Evolutionary conservation across 1,139 yeast species (phyloP).

Genomic region (Scheffersomyces cryptocercus): DNA sequence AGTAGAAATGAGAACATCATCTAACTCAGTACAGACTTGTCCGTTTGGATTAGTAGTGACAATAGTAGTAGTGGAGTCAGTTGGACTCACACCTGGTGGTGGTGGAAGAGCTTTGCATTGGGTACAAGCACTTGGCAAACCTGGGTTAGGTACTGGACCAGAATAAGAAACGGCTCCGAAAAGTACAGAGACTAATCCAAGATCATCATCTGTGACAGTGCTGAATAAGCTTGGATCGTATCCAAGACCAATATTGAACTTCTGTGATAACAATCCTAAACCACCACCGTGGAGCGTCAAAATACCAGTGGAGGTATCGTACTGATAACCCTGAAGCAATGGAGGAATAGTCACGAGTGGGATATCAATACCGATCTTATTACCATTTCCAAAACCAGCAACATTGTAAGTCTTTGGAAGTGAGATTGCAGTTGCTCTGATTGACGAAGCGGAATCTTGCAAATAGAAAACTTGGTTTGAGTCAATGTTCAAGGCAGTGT

Average conservation of each 20-base stretch:
- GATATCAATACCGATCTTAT: constrained; percentile 22
- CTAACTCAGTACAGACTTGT: constrained; percentile 3
- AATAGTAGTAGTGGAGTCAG: constrained; percentile 4
- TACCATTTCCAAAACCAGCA: constrained; percentile 34
- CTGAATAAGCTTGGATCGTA: constrained; percentile 10
- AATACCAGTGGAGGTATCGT: constrained; percentile 20
- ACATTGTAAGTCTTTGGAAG: constrained; percentile 24
- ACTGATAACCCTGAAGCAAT: constrained; percentile 13
- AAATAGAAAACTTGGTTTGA: constrained; percentile 25
- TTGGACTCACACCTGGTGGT: constrained; percentile 7
- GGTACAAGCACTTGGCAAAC: constrained; percentile 17
- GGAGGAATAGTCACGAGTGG: constrained; percentile 12
- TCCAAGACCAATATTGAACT: constrained; percentile 25
- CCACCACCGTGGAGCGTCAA: constrained; percentile 15
- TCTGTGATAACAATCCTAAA: constrained; percentile 8
- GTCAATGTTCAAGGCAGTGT: constrained; percentile 16
- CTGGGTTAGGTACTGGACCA: constrained; percentile 17
- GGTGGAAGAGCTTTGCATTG: constrained; percentile 11
- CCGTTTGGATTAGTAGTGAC: constrained; percentile 9
- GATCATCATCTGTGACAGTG: constrained; percentile 17
- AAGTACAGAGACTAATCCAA: constrained; percentile 3
- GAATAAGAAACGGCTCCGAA: constrained; percentile 17
- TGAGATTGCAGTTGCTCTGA: constrained; percentile 20
- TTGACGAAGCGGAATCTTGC: constrained; percentile 16
- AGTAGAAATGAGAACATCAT: constrained; percentile 5